Evolutionary conservation across 805 yeast genomes (phyloP).

Genomic region (Ogataea corticis): DNA sequence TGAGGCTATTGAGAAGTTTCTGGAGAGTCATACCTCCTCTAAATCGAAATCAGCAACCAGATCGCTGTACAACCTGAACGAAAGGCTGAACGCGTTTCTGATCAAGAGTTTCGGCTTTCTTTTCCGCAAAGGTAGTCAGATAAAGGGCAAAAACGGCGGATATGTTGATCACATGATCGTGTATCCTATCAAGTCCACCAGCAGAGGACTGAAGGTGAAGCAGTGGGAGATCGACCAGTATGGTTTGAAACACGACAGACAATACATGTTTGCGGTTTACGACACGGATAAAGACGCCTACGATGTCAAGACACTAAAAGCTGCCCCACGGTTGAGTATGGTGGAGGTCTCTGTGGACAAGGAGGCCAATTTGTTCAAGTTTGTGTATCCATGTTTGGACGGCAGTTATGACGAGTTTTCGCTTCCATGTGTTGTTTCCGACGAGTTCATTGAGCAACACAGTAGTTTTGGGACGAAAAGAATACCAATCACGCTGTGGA

Average conservation of each 20-base stretch:
- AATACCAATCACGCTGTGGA: constrained; percentile 22
- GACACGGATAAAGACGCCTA: constrained; percentile 16
- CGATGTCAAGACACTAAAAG: constrained; percentile 19
- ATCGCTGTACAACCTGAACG: constrained; percentile 14
- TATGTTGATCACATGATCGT: constrained; percentile 25
- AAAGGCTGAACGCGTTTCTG: constrained; percentile 3
- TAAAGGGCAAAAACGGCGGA: constrained; percentile 26
- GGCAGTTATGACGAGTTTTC: constrained; percentile 6
- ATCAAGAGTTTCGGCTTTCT: background rate
- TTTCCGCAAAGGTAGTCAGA: background rate
- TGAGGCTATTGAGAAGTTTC: constrained; percentile 7
- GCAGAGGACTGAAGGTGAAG: constrained; percentile 26
- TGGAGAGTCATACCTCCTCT: constrained; percentile 15
- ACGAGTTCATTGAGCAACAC: constrained; percentile 18
- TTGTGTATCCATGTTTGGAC: constrained; percentile 16
- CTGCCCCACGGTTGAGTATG: constrained; percentile 15
- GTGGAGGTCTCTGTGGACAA: constrained; percentile 17
- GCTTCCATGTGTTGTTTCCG: constrained; percentile 23
- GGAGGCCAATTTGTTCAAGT: constrained; percentile 17
- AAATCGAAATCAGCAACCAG: constrained; percentile 8
- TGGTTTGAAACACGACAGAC: constrained; percentile 33
- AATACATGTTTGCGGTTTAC: constrained; percentile 25
- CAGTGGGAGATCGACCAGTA: constrained; percentile 30
- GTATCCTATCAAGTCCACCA: constrained; percentile 33
- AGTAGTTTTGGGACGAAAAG: constrained; percentile 15